These are phyloP conservation scores for Boletus subcaerulescens DNA, from an alignment of 768 basidiomycete genomes.

Conservation along the genomic window DNA sequence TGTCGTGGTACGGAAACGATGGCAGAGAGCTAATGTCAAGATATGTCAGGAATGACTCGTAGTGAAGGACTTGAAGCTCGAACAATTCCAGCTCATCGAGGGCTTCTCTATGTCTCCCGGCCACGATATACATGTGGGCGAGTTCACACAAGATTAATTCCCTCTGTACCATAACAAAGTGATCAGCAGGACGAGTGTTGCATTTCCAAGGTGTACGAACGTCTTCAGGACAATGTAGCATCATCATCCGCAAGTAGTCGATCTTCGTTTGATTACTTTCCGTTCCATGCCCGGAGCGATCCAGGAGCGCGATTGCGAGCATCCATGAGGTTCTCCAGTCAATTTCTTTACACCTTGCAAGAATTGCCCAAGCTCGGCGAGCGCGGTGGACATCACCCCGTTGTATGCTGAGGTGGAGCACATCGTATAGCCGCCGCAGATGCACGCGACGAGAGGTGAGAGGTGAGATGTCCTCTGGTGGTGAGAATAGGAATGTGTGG, in stretches of 20 bases:
- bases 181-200: constrained; percentile 13
- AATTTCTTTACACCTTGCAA: constrained; percentile 74
- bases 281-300: constrained; percentile 28
- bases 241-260: constrained; percentile 66
- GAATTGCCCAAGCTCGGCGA: constrained; percentile 67
- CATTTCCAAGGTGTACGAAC: constrained; percentile 40
- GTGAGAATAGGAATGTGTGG: constrained; percentile 61
- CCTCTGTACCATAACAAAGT: constrained; percentile 44
- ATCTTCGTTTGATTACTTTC: constrained; percentile 37
- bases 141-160: constrained; percentile 76
- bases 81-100: constrained; percentile 86
- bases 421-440: constrained; percentile 69
- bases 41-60: neutral
- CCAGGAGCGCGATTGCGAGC: constrained; percentile 58
- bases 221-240: constrained; percentile 64
- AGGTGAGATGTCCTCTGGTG: constrained; percentile 47
- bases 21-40: constrained; percentile 65
- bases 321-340: constrained; percentile 73
- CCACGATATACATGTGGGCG: constrained; percentile 59
- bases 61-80: constrained; percentile 22
- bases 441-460: constrained; percentile 64
- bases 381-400: constrained; percentile 64
- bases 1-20: constrained; percentile 84
- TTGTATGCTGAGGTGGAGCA: constrained; percentile 69
- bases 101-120: constrained; percentile 61